Conservation (phyloP, 2,329 filamentous ascomycete species). For the Cyphellophora europaea region DNA sequence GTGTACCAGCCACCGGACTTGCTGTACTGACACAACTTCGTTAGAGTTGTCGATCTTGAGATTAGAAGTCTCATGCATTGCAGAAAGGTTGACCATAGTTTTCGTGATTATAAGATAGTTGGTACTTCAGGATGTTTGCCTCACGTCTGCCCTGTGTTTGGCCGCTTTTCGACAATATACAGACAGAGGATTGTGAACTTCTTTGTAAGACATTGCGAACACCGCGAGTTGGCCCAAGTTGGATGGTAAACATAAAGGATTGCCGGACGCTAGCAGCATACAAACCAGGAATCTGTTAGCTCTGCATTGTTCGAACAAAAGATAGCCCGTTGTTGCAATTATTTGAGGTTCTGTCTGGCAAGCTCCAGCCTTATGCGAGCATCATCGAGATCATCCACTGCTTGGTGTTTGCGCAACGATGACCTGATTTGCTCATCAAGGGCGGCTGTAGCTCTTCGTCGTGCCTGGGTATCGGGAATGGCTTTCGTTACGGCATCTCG, state of each 20-base stretch:
- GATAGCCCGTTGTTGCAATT: not conserved
- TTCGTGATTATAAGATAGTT: not conserved
- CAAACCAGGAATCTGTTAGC: not conserved
- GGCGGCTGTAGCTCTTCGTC: not conserved
- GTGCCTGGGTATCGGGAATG: not conserved
- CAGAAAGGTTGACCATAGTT: not conserved
- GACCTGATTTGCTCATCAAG: not conserved
- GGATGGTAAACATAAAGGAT: no score
- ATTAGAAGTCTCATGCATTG: not conserved
- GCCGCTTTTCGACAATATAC: not conserved
- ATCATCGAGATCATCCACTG: not conserved
- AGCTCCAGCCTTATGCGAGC: not conserved
- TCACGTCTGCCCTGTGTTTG: no score
- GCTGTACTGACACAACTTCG: not conserved
- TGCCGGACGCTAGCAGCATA: not conserved
- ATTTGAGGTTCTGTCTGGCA: not conserved
- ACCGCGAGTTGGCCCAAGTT: no score
- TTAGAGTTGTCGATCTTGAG: not conserved
- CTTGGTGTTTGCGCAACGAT: not conserved
- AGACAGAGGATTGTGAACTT: not conserved
- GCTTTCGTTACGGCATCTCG: not conserved
- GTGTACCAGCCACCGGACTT: not conserved
- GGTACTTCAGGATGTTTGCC: not conserved
- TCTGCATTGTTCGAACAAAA: not conserved
- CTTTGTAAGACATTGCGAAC: not conserved